Base-by-base conservation (phyloP, 345 rosid genomes). In the Gossypium bickii region DNA sequence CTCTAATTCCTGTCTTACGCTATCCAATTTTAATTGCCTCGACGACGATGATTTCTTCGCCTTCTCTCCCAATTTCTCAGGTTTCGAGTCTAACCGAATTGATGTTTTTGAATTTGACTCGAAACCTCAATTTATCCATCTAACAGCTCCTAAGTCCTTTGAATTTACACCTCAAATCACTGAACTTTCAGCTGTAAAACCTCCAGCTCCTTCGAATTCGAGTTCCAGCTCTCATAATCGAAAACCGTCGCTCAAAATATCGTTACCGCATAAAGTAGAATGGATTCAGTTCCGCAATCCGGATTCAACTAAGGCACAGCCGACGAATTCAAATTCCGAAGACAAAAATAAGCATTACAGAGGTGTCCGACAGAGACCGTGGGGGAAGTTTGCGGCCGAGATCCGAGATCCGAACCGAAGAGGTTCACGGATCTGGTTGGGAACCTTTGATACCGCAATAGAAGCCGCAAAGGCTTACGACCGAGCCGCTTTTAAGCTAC, bases 381-480 rank as follows among this genome's bases (percentile, higher is more conserved):
- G 98, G 98, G 98, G 98, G 7, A 94, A 92, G 81, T 94, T 83
- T 80, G 98, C 97, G 1, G 97, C 98, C 53, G 98, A 94, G 90
- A 94, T 94, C 76, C 85, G 98, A 6, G 98, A 94, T 67, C 98
- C 98, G 9, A 87, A 70, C 78, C 79, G 86, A 74, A 92, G 80
- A 44, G 92, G 98, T 24, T 72, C 93, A 2, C 83, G 98, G 0
- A 70, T 90, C 48, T 94, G 98, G 98, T 89, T 94, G 0, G 98
- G 98, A 77, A 94, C 98, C 15, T 94, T 85, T 67, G 86, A 90
- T 22, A 85, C 90, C 1, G 89, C 89, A 11, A 73, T 89, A 16
- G 89, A 89, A 78, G 97, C 98, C 16, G 98, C 97, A 9, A 86
- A 81, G 77, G 97, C 98, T 61, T 94, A 94, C 79, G 97, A 94